These are phyloP conservation scores for Aspergillus sp. DNA, from an alignment of 2,329 filamentous ascomycete species.

Conservation along the genomic window DNA sequence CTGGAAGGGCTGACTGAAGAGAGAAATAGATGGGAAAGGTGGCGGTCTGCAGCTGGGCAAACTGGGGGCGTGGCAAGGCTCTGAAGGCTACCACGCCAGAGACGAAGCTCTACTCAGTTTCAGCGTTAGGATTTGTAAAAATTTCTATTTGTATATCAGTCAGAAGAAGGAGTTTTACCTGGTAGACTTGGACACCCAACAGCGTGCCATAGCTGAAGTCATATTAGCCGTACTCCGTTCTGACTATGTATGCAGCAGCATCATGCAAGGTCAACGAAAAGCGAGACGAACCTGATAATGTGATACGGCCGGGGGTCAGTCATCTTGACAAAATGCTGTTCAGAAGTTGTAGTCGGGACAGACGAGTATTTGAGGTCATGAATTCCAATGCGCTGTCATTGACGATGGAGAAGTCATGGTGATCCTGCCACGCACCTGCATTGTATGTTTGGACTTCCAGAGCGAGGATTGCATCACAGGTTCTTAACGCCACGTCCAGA, in stretches of 20 bases:
- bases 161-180: slow-evolving; percentile 43
- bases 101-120: slow-evolving; percentile 57
- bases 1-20: slow-evolving; percentile 67
- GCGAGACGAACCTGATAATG: slow-evolving; percentile 20
- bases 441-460: slow-evolving; percentile 6
- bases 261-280: background rate
- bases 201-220: slow-evolving; percentile 70
- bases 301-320: slow-evolving; percentile 29
- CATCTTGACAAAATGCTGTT: slow-evolving; percentile 12
- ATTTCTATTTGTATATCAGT: background rate
- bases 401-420: background rate
- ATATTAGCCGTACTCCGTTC: background rate
- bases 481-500: background rate
- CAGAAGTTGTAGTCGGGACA: background rate
- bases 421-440: background rate
- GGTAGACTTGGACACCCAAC: slow-evolving; percentile 77
- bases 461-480: background rate
- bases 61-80: slow-evolving; percentile 67
- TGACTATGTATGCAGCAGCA: background rate
- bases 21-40: slow-evolving; percentile 79
- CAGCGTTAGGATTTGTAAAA: background rate
- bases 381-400: too few relatives aligned
- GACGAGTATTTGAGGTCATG: too few relatives aligned
- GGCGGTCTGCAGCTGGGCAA: slow-evolving; percentile 68
- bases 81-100: slow-evolving; percentile 66